Percentiles rank a stretch among this genome's conserved stretches.
phyloP scores from a whole-genome alignment of 805 yeast genomes.

The Saturnispora saitoi region DNA sequence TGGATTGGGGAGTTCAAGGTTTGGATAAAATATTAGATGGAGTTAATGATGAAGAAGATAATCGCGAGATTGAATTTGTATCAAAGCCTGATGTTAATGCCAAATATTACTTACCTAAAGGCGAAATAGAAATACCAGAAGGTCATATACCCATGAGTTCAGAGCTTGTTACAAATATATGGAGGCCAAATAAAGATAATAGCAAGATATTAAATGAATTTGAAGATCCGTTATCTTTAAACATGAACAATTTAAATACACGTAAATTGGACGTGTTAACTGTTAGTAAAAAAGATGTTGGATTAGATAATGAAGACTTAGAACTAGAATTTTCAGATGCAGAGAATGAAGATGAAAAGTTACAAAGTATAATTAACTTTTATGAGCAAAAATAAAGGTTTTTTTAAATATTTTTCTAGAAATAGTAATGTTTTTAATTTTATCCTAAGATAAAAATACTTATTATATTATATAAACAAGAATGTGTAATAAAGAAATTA shows the following conservation, averaged over 20 bases:
- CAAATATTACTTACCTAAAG: neutral
- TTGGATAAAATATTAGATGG: conserved; percentile 5
- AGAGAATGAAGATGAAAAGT: conserved; percentile 7
- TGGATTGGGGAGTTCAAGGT: neutral
- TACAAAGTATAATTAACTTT: conserved; percentile 12
- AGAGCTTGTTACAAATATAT: neutral
- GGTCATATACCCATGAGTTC: neutral
- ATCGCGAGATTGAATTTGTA: conserved; percentile 39
- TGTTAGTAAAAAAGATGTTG: conserved; percentile 6
- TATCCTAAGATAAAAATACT: neutral
- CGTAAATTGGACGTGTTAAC: neutral
- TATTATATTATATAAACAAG: conserved; percentile 1
- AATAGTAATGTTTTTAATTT: conserved; percentile 4
- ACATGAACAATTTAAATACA: conserved; percentile 11
- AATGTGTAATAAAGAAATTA: neutral
- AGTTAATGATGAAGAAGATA: conserved; percentile 30
- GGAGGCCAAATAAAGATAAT: neutral
- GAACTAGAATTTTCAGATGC: conserved; percentile 22
- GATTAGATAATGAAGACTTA: conserved; percentile 12
- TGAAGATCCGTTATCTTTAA: conserved; percentile 22
- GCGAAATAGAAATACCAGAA: conserved; percentile 10
- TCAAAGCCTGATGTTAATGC: conserved; percentile 1
- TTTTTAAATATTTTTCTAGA: too few species aligned
- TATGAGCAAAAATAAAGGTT: conserved; percentile 15
- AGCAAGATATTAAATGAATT: conserved; percentile 1